These are phyloP conservation scores for Escallonia rubra DNA, from an alignment of 129 eudicot genomes.

Conservation along the genomic window DNA sequence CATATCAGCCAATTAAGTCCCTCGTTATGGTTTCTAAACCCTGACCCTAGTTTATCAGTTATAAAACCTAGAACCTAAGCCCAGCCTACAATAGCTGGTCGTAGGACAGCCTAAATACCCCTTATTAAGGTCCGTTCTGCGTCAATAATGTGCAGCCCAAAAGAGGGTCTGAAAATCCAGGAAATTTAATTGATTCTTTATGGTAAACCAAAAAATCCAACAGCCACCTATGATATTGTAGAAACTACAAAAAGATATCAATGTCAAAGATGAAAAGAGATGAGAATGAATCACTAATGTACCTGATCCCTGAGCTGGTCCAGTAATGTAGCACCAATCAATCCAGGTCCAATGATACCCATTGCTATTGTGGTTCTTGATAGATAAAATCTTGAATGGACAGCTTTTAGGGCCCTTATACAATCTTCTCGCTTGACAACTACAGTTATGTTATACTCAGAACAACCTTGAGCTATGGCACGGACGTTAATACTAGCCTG, in stretches of 20 bases:
- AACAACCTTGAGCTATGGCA: conserved; percentile 99
- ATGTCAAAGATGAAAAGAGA: background rate
- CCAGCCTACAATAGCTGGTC: too few species aligned
- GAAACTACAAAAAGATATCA: background rate
- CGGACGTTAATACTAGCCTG: conserved; percentile 93
- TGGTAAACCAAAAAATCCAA: background rate
- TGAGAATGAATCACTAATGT: conserved; percentile 10
- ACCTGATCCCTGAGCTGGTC: conserved; percentile 97
- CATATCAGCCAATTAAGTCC: too few species aligned
- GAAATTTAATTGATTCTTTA: too few species aligned
- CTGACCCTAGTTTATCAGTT: too few species aligned
- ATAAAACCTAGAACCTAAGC: too few species aligned
- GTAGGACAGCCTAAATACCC: too few species aligned
- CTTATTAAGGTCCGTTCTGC: too few species aligned
- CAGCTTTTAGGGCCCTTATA: conserved; percentile 86
- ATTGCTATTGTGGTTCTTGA: conserved; percentile 89
- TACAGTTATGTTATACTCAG: conserved; percentile 94
- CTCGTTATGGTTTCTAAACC: too few species aligned
- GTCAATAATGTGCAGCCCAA: too few species aligned
- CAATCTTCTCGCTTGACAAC: conserved; percentile 93
- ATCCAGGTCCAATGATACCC: conserved; percentile 97
- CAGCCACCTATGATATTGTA: background rate
- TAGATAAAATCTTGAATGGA: conserved; percentile 93
- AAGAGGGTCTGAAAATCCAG: too few species aligned
- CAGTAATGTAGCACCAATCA: conserved; percentile 94